Conservation (phyloP, 441 rosid species). For the Pelargonium fulgidum region DNA sequence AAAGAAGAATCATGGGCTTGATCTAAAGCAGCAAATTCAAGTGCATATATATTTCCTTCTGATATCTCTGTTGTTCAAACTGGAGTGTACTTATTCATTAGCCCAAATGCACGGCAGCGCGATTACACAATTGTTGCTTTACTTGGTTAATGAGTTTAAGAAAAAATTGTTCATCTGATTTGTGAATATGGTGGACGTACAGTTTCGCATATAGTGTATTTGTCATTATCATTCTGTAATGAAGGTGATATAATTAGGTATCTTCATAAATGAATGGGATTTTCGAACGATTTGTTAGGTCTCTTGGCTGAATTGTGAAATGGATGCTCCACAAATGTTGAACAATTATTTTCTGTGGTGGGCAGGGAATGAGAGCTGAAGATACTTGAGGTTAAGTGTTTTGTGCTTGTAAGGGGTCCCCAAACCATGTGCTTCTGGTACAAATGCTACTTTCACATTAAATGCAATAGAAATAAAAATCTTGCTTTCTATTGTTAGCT, state of each 20-base stretch:
- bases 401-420: slow-evolving; percentile 3
- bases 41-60: neutral
- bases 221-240: neutral
- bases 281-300: neutral
- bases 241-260: neutral
- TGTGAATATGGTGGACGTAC: too few relatives aligned
- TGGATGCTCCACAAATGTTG: neutral
- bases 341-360: too few relatives aligned
- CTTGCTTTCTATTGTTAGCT: neutral
- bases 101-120: too few relatives aligned
- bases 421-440: slow-evolving; percentile 6
- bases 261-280: neutral
- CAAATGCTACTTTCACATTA: slow-evolving; percentile 5
- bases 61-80: neutral
- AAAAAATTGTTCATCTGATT: too few relatives aligned
- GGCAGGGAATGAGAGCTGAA: too few relatives aligned
- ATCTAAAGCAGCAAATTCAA: neutral
- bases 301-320: neutral
- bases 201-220: neutral
- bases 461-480: slow-evolving; percentile 5
- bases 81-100: neutral
- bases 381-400: neutral
- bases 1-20: neutral
- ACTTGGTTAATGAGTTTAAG: too few relatives aligned
- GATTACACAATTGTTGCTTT: too few relatives aligned